phyloP scores from a whole-genome alignment of 2,329 filamentous ascomycete species.

The Basipetospora chlamydospora region DNA sequence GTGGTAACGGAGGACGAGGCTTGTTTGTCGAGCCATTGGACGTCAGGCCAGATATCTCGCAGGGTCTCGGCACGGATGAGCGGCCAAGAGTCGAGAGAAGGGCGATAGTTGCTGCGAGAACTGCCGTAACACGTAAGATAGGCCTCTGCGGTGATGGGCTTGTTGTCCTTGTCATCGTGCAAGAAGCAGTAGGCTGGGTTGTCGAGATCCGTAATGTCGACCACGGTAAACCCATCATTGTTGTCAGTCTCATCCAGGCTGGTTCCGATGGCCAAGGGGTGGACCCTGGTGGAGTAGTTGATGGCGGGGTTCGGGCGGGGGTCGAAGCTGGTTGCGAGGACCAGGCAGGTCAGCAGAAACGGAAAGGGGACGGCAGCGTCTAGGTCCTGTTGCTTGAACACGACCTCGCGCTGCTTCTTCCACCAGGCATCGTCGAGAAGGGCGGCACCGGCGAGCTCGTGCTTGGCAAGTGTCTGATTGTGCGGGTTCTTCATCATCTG shows the following conservation, averaged over 20 bases:
- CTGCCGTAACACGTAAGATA: not conserved
- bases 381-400: not conserved
- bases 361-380: not conserved
- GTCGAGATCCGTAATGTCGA: constrained; percentile 4
- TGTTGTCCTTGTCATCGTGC: not conserved
- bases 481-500: constrained; percentile 7
- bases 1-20: not conserved
- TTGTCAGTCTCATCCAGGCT: not conserved
- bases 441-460: not conserved
- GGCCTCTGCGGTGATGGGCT: not conserved
- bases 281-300: not conserved
- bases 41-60: not conserved
- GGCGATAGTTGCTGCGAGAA: not conserved
- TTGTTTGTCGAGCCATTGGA: not conserved
- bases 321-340: not conserved
- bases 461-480: constrained; percentile 3
- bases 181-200: constrained; percentile 2
- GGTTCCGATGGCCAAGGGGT: not conserved
- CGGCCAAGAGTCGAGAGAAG: not conserved
- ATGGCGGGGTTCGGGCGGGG: not conserved
- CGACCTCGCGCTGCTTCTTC: not conserved
- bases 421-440: not conserved
- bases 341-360: not conserved
- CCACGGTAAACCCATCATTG: constrained; percentile 2
- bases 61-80: not conserved